Conservation (phyloP, 2,329 filamentous ascomycete genomes). For the Fusarium tanahbumbuense region DNA sequence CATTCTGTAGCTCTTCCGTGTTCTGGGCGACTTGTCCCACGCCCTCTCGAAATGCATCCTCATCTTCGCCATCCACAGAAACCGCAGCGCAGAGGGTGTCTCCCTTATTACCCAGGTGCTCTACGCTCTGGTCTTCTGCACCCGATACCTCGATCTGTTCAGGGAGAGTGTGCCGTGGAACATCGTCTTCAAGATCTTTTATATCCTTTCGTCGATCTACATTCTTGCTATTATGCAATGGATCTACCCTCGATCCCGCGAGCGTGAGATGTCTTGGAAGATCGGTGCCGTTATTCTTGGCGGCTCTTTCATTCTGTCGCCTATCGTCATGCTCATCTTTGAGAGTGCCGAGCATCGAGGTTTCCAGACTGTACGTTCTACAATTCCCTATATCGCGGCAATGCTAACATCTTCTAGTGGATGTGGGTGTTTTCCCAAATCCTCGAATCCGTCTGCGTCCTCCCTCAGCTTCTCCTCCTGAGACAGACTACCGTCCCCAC, state of each 20-base stretch:
- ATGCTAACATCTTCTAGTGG: slow-evolving; percentile 62
- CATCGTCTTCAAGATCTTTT: slow-evolving; percentile 88
- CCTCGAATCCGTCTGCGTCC: slow-evolving; percentile 89
- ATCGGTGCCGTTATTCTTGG: slow-evolving; percentile 77
- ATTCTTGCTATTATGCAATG: slow-evolving; percentile 90
- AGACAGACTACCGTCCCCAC: slow-evolving; percentile 96
- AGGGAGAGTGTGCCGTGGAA: slow-evolving; percentile 71
- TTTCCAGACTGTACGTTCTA: slow-evolving; percentile 62
- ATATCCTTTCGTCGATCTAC: slow-evolving; percentile 85
- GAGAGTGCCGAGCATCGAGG: slow-evolving; percentile 57
- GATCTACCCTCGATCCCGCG: slow-evolving; percentile 86
- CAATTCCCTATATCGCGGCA: rapidly evolving
- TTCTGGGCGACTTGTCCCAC: slow-evolving; percentile 87
- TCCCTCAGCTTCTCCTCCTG: slow-evolving; percentile 90
- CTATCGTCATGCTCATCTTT: slow-evolving; percentile 78
- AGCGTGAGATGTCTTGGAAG: slow-evolving; percentile 94
- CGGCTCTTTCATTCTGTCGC: slow-evolving; percentile 74
- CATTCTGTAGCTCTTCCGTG: slow-evolving; percentile 70
- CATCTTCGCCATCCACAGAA: slow-evolving; percentile 89
- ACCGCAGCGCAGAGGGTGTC: slow-evolving; percentile 88
- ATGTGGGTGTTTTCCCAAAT: slow-evolving; percentile 91
- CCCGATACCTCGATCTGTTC: slow-evolving; percentile 89
- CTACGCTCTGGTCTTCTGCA: slow-evolving; percentile 86
- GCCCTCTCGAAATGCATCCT: slow-evolving; percentile 88
- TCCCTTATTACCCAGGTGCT: slow-evolving; percentile 91